Evolutionary conservation across 352 stramenopile species (phyloP), one percentile per base, ranked within the genome.

Genomic region (Pythium aphanidermatum): DNA sequence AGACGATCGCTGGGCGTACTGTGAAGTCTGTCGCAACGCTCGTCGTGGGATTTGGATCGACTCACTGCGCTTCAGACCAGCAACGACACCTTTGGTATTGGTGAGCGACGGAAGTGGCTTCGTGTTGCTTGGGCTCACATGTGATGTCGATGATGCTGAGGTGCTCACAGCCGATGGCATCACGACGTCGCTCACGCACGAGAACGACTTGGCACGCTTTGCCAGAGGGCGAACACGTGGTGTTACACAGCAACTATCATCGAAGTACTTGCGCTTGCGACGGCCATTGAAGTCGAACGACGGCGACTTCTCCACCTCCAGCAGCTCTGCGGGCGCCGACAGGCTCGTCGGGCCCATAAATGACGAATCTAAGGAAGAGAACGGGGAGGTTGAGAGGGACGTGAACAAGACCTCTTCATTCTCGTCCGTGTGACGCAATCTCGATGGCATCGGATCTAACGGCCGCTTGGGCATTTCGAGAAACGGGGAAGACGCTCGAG

Each of bases 171-270:
- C 14, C 7, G 24, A 44, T 16, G 43, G 51, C 13, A 55, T 26
- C 25, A 64, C 23, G 5, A 63, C 28, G 27, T 74, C 65, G 12
- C 54, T 51, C 14, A 55, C 66, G 24, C 58, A 59, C 9, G 59
- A 66, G 26, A 72, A 70, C 2, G 67, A 80, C 51, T 82, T 82
- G 27, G 62, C 46, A 16, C 72, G 58, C 55, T 87, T 87, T 27
- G 68, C 62, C 16, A 74, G 35, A 9, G 75, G 75, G 9, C 73
- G 72, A 17, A 85, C 55, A 12, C 73, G 58, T 14, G 40, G 51
- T 27, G 61, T 55, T 36, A 28, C 51, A 11, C 62, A 56, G 26
- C 53, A 59, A 0, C 30, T 58, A 36, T 68, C 61, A 27, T 75
- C 63, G 13, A 63, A 57, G 33, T 52, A 74, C 44, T 78, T 81